Evolutionary conservation across 768 basidiomycete genomes (phyloP), one percentile per base, ranked within the genome.

Genomic region (Russula virescens): DNA sequence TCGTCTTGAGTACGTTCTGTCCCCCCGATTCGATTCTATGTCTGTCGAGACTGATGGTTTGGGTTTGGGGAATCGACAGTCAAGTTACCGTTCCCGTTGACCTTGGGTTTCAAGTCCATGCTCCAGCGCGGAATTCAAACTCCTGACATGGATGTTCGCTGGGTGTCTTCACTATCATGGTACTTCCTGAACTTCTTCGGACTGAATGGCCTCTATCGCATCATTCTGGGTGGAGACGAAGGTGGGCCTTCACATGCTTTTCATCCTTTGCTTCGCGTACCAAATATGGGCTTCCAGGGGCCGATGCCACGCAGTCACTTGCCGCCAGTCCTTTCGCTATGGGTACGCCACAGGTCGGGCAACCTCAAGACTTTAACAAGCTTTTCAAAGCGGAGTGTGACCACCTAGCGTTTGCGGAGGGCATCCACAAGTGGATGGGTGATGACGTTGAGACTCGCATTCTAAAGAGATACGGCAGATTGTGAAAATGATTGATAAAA

Each of bases 141-240:
- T 0, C 87, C 87, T 13, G 94, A 97, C 72, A 91, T 98, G 89
- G 96, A 98, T 74, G 97, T 98, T 13, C 84, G 92, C 75, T 99
- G 97, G 95, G 97, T 98, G 35, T 99, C 97, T 23, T 97, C 97
- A 13, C 79, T 98, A 58, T 95, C 93, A 19, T 98, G 97, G 97
- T 99, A 98, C 76, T 98, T 99, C 76, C 85, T 98, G 70, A 98
- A 98, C 79, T 91, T 98, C 76, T 98, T 99, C 74, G 96, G 96
- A 58, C 76, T 99, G 65, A 98, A 98, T 71, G 95, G 94, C 19
- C 75, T 99, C 19, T 99, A 98, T 78, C 90, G 89, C 53, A 86
- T 98, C 63, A 83, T 98, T 62, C 86, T 99, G 63, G 95, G 94
- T 10, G 82, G 82, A 45, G 93, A 95, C 58, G 94, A 95, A 70